Conservation (phyloP, 2,329 filamentous ascomycete species). For the Phaeophleospora eucalypticola region DNA sequence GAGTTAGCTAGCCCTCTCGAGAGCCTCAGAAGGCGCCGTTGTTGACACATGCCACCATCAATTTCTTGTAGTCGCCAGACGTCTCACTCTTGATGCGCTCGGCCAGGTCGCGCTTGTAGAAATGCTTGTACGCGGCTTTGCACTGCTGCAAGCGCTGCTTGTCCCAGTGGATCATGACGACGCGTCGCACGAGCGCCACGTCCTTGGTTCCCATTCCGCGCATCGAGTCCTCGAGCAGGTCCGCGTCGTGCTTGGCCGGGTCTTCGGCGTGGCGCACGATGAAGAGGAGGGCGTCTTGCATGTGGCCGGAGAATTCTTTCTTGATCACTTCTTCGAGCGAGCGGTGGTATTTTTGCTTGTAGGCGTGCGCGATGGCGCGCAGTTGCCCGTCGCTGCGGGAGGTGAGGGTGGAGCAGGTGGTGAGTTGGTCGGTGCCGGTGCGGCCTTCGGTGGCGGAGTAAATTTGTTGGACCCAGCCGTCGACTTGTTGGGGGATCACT, state of each 20-base stretch:
- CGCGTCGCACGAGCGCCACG: conserved; percentile 67
- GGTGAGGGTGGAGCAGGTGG: conserved; percentile 74
- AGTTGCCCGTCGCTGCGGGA: conserved; percentile 77
- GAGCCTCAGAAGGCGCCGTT: conserved; percentile 2
- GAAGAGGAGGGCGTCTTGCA: conserved; percentile 76
- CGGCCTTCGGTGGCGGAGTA: conserved; percentile 73
- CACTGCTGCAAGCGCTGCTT: conserved; percentile 68
- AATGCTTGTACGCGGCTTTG: conserved; percentile 70
- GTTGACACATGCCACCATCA: conserved; percentile 60
- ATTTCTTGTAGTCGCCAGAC: conserved; percentile 67
- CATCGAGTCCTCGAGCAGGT: conserved; percentile 82
- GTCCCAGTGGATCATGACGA: conserved; percentile 83
- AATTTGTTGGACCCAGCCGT: conserved; percentile 70
- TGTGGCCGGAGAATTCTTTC: conserved; percentile 85
- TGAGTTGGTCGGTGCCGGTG: conserved; percentile 61
- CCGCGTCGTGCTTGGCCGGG: conserved; percentile 78
- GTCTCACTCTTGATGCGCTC: conserved; percentile 76
- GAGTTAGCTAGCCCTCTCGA: conserved; percentile 11
- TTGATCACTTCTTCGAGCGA: conserved; percentile 70
- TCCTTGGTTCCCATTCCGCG: conserved; percentile 84
- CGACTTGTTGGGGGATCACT: conserved; percentile 67
- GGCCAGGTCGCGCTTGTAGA: conserved; percentile 64
- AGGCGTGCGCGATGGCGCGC: conserved; percentile 71
- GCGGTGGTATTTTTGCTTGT: conserved; percentile 67
- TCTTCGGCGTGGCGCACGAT: conserved; percentile 75